phyloP scores from a whole-genome alignment of 2,329 filamentous ascomycete species.

The Elsinoe arachidis region DNA sequence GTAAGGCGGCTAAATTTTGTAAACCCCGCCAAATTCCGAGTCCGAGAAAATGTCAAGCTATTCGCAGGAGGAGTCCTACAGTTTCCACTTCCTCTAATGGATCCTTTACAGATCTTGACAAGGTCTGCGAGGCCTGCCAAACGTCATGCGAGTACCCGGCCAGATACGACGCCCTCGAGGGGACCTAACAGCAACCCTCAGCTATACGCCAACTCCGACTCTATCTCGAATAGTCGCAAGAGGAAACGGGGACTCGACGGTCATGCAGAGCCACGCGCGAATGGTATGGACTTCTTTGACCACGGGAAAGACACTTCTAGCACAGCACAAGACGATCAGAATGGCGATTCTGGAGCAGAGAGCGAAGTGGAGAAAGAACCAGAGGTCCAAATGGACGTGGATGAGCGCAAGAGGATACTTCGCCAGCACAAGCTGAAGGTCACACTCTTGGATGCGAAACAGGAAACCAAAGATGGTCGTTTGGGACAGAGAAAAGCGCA shows the following conservation, averaged over 20 bases:
- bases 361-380: neutral
- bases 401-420: slow-evolving; percentile 23
- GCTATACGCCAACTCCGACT: neutral
- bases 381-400: neutral
- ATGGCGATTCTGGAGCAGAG: neutral
- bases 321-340: neutral
- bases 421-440: slow-evolving; percentile 30
- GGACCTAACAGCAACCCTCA: slow-evolving; percentile 3
- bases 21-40: slow-evolving; percentile 2
- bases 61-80: neutral
- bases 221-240: slow-evolving; percentile 27
- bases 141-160: neutral
- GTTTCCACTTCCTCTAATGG: neutral
- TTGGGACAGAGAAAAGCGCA: slow-evolving; percentile 34
- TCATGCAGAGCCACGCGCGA: neutral
- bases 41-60: neutral
- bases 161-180: neutral
- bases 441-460: slow-evolving; percentile 19
- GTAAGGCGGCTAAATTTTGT: slow-evolving; percentile 5
- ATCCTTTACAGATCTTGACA: slow-evolving; percentile 4
- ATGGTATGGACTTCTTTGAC: slow-evolving; percentile 7
- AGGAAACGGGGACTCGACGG: slow-evolving; percentile 23
- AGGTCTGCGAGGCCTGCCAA: neutral
- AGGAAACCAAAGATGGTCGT: slow-evolving; percentile 22
- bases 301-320: neutral